Percentiles rank a stretch among this genome's conserved stretches.
Evolutionary conservation across 2,329 filamentous ascomycete genomes (phyloP).

Genomic region (Diaporthe citri): DNA sequence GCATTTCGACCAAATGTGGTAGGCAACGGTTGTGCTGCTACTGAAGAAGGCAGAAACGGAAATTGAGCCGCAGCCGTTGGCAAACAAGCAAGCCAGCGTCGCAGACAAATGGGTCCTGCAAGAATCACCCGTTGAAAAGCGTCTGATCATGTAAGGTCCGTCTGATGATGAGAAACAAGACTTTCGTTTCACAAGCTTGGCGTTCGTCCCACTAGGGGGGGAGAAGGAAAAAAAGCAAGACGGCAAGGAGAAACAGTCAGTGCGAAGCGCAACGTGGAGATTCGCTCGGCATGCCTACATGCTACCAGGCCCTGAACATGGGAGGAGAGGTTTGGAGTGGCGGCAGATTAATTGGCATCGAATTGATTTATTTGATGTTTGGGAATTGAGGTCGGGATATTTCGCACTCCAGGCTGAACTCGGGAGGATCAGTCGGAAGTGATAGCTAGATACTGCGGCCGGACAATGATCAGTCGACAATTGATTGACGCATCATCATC

Average conservation of each 20-base stretch:
- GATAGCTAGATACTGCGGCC: background rate
- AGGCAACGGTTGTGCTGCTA: background rate
- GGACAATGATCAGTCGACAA: background rate
- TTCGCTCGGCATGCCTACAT: background rate
- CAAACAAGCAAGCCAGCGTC: background rate
- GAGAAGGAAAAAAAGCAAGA: background rate
- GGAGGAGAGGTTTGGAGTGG: background rate
- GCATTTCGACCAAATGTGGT: background rate
- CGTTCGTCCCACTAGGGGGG: background rate
- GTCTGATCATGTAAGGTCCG: background rate
- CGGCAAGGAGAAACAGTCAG: constrained; percentile 14
- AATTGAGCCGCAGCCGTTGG: constrained; percentile 1
- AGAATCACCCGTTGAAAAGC: background rate
- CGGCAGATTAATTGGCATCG: background rate
- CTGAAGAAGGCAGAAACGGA: background rate
- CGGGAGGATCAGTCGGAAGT: background rate
- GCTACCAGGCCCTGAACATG: background rate
- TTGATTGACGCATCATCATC: background rate
- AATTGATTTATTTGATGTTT: background rate
- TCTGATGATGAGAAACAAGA: constrained; percentile 29
- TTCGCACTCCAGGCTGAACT: background rate
- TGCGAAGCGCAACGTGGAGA: background rate
- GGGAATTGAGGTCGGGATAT: background rate
- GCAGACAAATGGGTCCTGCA: background rate
- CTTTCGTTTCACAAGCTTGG: constrained; percentile 31